Evolutionary conservation across 1,139 yeast species (phyloP), one percentile per base, ranked within the genome.

Genomic region (Yamadazyma diospyri): DNA sequence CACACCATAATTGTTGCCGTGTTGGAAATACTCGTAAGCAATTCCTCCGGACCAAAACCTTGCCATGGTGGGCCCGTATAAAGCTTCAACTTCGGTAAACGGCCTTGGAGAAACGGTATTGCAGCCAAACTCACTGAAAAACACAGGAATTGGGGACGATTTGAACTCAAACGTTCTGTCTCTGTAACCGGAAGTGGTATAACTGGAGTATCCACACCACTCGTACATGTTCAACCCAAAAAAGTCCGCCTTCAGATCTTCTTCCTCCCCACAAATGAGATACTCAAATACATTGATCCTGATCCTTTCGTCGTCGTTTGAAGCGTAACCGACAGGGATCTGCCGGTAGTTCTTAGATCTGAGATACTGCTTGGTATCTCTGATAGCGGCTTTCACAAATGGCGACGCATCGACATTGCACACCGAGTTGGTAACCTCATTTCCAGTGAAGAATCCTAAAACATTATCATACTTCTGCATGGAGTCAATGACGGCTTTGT

Each of bases 151-250:
- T 0, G 78, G 73, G 41, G 55, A 69, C 34, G 64, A 51, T 31
- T 53, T 46, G 41, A 71, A 70, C 40, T 72, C 75, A 7, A 59
- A 43, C 0, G 81, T 74, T 43, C 81, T 57, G 18, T 74, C 80
- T 38, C 66, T 57, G 42, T 75, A 77, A 0, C 83, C 83, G 29
- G 80, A 73, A 3, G 74, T 64, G 11, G 68, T 62, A 48, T 63
- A 76, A 5, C 76, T 64, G 1, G 82, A 76, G 41, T 74, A 70
- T 0, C 83, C 84, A 57, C 84, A 78, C 83, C 84, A 78, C 48
- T 76, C 81, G 48, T 76, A 77, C 72, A 76, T 76, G 45, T 77
- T 77, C 30, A 77, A 60, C 1, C 80, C 82, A 45, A 74, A 69
- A 44, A 77, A 77, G 45, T 77, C 83, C 7, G 71, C 61, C 12